Percentiles rank a stretch among this genome's conserved stretches.
Evolutionary conservation across 805 yeast species (phyloP).

Genomic region (Candida endomychidarum): DNA sequence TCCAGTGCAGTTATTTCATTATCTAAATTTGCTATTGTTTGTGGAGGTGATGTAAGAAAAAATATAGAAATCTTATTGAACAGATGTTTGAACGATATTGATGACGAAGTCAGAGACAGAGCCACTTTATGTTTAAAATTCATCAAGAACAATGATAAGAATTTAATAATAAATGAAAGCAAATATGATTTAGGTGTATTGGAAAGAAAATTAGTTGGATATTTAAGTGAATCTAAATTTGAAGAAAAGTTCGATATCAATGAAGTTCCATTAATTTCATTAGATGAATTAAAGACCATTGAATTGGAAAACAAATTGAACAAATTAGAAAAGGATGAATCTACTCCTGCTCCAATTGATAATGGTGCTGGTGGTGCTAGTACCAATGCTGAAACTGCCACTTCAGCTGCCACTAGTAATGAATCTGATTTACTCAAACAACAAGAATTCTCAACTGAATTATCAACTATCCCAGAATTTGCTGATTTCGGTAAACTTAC

Average conservation of each 20-base stretch:
- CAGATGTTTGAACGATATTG: constrained; percentile 84
- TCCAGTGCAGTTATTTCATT: constrained; percentile 94
- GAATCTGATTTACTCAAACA: constrained; percentile 41
- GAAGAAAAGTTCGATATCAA: constrained; percentile 67
- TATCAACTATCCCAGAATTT: constrained; percentile 71
- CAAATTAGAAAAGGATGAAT: constrained; percentile 31
- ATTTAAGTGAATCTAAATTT: constrained; percentile 56
- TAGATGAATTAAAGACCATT: constrained; percentile 66
- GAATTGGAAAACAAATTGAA: constrained; percentile 55
- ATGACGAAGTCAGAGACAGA: constrained; percentile 97
- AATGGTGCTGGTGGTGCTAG: constrained; percentile 6
- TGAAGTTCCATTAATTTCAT: constrained; percentile 61
- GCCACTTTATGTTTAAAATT: constrained; percentile 83
- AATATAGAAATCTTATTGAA: constrained; percentile 74
- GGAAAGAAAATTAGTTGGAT: constrained; percentile 73
- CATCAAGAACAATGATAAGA: constrained; percentile 37
- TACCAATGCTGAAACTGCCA: constrained; percentile 11
- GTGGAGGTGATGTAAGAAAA: constrained; percentile 62
- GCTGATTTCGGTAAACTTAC: constrained; percentile 70
- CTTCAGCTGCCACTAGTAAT: constrained; percentile 15
- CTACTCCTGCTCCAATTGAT: constrained; percentile 24
- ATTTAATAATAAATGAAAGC: constrained; percentile 63
- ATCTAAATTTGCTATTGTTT: constrained; percentile 82
- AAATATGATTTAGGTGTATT: constrained; percentile 73
- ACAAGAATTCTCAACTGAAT: constrained; percentile 69